phyloP scores from a whole-genome alignment of 2,329 filamentous ascomycete species.

The Calonectria multiphialidica region DNA sequence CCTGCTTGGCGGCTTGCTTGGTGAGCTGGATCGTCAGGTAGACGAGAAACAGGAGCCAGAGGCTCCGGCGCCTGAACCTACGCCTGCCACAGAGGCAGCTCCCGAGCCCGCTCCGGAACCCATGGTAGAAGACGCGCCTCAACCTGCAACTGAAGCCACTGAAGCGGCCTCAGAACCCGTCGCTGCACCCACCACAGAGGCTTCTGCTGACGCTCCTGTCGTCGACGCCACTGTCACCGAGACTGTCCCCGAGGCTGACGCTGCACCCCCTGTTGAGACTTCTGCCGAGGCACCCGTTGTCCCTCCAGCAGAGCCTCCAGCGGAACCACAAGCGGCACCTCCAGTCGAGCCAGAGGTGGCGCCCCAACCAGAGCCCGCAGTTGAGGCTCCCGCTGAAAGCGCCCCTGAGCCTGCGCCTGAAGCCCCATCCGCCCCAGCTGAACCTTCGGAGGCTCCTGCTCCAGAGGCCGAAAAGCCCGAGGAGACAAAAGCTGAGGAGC shows the following conservation, averaged over 20 bases:
- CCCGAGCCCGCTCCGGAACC: constrained; percentile 10
- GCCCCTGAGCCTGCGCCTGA: not conserved
- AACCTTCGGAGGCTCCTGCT: not conserved
- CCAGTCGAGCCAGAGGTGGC: not conserved
- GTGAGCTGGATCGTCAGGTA: constrained; percentile 57
- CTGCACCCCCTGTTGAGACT: not conserved
- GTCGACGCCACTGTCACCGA: constrained; percentile 1
- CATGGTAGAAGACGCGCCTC: not conserved
- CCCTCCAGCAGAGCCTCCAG: not conserved
- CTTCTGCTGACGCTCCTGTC: not conserved
- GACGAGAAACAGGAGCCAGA: constrained; percentile 17
- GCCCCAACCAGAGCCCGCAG: not conserved
- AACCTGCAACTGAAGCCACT: constrained; percentile 3
- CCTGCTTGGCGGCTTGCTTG: constrained; percentile 59
- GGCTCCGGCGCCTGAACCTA: constrained; percentile 9
- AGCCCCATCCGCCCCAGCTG: not conserved
- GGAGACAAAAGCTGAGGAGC: constrained; percentile 30
- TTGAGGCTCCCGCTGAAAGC: not conserved
- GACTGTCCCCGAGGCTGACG: not conserved
- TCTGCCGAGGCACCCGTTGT: not conserved
- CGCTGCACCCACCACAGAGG: constrained; percentile 1
- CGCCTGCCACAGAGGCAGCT: constrained; percentile 23
- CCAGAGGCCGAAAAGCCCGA: constrained; percentile 1
- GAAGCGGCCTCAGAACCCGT: constrained; percentile 10
- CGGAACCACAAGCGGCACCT: not conserved